phyloP scores from a whole-genome alignment of 1,284 basidiomycete genomes.

The Trametes polyzona region DNA sequence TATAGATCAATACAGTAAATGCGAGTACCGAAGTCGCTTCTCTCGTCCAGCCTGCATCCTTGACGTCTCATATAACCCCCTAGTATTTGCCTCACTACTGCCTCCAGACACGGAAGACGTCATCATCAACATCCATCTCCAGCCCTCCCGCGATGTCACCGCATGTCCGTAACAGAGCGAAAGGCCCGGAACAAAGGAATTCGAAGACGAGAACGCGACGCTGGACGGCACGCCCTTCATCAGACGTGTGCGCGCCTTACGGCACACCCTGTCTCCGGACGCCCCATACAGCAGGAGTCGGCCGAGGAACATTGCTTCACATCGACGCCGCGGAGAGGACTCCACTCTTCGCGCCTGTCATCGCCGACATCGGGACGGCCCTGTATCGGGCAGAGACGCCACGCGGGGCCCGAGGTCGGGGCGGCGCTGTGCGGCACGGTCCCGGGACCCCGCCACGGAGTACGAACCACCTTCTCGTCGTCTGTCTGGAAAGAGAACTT shows the following conservation, averaged over 20 bases:
- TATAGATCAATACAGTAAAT: too few species aligned
- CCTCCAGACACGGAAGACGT: not conserved
- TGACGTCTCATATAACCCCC: too few species aligned
- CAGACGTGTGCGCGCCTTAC: slow-evolving; percentile 25
- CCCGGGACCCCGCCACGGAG: not conserved
- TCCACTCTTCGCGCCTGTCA: not conserved
- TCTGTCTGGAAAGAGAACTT: not conserved
- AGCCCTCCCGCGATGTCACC: slow-evolving; percentile 1
- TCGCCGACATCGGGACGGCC: not conserved
- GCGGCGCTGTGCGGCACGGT: not conserved
- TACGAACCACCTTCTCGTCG: too few species aligned
- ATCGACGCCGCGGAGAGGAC: not conserved
- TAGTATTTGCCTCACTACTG: too few species aligned
- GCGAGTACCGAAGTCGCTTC: too few species aligned
- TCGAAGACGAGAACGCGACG: not conserved
- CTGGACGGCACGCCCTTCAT: slow-evolving; percentile 44
- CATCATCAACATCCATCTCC: not conserved
- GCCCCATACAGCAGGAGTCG: slow-evolving; percentile 45
- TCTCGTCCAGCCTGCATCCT: too few species aligned
- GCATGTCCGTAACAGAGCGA: not conserved
- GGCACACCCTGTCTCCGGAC: slow-evolving; percentile 58
- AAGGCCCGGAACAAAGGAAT: not conserved
- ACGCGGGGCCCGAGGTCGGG: not conserved
- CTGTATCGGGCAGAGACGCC: not conserved
- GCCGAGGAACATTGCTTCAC: not conserved